Evolutionary conservation across 768 basidiomycete genomes (phyloP), one percentile per base, ranked within the genome.

Genomic region (Naematelia aurantialba): DNA sequence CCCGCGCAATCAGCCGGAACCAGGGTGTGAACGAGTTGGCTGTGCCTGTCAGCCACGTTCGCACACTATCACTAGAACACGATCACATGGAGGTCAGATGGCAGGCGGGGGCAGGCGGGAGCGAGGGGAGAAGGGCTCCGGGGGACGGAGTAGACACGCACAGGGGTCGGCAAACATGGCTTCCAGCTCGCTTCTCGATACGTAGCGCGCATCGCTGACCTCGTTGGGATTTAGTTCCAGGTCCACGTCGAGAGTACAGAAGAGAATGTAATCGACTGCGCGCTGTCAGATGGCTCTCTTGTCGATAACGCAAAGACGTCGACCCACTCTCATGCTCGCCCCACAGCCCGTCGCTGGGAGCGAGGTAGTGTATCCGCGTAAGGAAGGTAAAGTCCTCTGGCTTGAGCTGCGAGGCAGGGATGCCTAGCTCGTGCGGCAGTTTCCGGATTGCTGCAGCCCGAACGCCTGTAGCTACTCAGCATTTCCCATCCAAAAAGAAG

Each of bases 1-100:
- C 91, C 2, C 92, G 85, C 1, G 91, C 92, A 71, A 99, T 98
- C 26, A 98, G 85, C 77, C 92, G 90, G 85, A 99, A 99, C 96
- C 96, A 99, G 0, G 96, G 96, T 5, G 96, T 99, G 78, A 99
- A 99, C 1, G 83, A 84, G 76, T 89, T 89, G 57, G 78, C 91
- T 94, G 68, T n/a, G 1, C 49, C 11, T 25, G 30, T 56, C 52
- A 60, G 58, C 50, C 21, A 24, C 49, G 22, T 13, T 8, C 22
- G 8, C 19, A 5, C 14, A 22, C n/a, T 31, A n/a, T n/a, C n/a
- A n/a, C 46, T 26, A 19, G 46, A 21, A 21, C 19, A 5, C 46
- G 46, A 19, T 11, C n/a, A 26, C 46, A 47, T 47, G 46, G 21
- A 21, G n/a, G n/a, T n/a, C n/a, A n/a, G n/a, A n/a, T n/a, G n/a